A percentile compares a stretch with the other conserved stretches of the same genome.
Evolutionary conservation across 139 green algal species (phyloP).

Genomic region (Ettlia oleoabundans): DNA sequence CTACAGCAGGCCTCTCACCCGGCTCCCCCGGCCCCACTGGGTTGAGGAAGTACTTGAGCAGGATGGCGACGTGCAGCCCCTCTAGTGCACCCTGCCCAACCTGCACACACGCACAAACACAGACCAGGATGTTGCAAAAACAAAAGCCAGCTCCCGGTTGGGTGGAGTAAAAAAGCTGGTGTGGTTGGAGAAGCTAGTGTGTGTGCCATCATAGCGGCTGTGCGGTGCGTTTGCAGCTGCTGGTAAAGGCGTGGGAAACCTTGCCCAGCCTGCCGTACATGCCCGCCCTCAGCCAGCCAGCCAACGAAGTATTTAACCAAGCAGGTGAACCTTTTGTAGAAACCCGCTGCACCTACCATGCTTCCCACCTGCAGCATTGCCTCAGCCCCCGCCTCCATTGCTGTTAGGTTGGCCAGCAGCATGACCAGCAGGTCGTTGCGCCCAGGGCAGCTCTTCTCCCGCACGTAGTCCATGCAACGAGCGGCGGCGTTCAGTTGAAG

Average conservation of each 20-base stretch:
- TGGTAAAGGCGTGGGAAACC: too few relatives aligned
- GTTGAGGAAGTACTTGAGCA: constrained; percentile 69
- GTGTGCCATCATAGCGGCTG: too few relatives aligned
- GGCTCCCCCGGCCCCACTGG: not conserved
- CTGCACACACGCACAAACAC: not conserved
- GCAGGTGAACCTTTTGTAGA: too few relatives aligned
- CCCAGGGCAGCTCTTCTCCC: constrained; percentile 48
- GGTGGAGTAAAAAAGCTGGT: too few relatives aligned
- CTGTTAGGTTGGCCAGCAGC: constrained; percentile 84
- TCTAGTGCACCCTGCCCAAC: constrained; percentile 46
- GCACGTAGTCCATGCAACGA: constrained; percentile 69
- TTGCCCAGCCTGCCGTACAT: too few relatives aligned
- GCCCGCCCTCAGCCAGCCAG: too few relatives aligned
- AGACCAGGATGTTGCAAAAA: too few relatives aligned
- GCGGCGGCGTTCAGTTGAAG: constrained; percentile 51
- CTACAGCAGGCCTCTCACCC: not conserved
- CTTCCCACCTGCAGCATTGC: constrained; percentile 77
- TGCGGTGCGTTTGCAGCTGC: too few relatives aligned
- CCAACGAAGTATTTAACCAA: too few relatives aligned
- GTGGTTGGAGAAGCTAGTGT: too few relatives aligned
- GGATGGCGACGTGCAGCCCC: constrained; percentile 69
- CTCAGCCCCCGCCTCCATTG: constrained; percentile 58
- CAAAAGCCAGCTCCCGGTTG: not conserved
- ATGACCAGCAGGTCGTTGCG: constrained; percentile 71
- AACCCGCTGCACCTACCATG: too few relatives aligned